These are phyloP conservation scores for Pseudogymnoascus sp. DNA, from an alignment of 2,329 filamentous ascomycete species.

Conservation along the genomic window DNA sequence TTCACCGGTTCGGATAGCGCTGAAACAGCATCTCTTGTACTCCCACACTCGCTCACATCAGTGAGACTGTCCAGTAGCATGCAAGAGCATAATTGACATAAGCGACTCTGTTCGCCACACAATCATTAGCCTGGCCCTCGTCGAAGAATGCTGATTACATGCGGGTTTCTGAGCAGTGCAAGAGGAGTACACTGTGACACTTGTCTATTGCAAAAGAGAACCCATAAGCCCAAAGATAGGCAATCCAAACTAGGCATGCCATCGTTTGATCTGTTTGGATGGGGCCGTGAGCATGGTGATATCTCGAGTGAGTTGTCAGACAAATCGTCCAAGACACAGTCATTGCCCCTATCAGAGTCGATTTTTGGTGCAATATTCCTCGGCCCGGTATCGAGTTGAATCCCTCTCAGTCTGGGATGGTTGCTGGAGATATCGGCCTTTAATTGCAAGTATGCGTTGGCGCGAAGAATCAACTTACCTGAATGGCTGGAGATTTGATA, in stretches of 20 bases:
- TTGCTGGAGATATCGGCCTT: too few relatives aligned
- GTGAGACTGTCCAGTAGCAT: neutral
- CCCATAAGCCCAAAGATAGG: neutral
- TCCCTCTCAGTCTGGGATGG: too few relatives aligned
- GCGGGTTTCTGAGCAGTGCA: neutral
- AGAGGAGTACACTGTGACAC: too few relatives aligned
- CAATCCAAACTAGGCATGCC: constrained; percentile 17
- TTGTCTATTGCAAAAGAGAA: too few relatives aligned
- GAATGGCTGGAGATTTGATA: neutral
- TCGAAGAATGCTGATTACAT: neutral
- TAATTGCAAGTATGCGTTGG: neutral
- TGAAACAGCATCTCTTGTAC: constrained; percentile 4
- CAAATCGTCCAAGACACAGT: too few relatives aligned
- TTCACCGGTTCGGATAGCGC: constrained; percentile 2
- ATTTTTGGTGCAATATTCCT: too few relatives aligned
- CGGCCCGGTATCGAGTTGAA: too few relatives aligned
- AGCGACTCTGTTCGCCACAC: neutral
- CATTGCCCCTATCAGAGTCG: too few relatives aligned
- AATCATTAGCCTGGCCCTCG: neutral
- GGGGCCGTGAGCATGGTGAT: constrained; percentile 17
- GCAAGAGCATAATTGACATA: neutral
- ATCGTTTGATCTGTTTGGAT: constrained; percentile 20
- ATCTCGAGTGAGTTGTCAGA: too few relatives aligned
- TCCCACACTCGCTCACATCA: neutral
- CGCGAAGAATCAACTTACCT: neutral